These are phyloP conservation scores for Botrytis fabae DNA, from an alignment of 2,329 filamentous ascomycete species.

Conservation along the genomic window DNA sequence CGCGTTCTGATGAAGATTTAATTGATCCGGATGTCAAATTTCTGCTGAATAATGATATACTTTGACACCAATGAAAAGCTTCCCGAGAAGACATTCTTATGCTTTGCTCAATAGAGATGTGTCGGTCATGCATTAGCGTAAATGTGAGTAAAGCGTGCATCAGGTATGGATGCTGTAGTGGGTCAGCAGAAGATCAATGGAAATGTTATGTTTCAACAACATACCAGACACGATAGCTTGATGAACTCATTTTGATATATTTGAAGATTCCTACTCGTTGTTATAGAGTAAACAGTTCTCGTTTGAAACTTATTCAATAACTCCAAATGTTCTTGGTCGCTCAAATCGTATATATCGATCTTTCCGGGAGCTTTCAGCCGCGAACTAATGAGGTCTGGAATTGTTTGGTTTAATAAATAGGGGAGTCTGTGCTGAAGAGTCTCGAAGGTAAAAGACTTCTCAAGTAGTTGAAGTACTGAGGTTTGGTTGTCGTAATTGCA, in stretches of 20 bases:
- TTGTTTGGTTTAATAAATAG: not conserved
- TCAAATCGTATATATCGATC: not conserved
- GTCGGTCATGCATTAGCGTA: slow-evolving; percentile 54
- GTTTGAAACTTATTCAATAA: slow-evolving; percentile 47
- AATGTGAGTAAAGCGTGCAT: slow-evolving; percentile 56
- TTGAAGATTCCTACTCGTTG: slow-evolving; percentile 37
- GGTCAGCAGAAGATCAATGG: not conserved
- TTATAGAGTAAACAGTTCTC: slow-evolving; percentile 47
- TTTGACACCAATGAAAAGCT: slow-evolving; percentile 50
- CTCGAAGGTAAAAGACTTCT: slow-evolving; percentile 31
- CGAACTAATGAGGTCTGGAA: not conserved
- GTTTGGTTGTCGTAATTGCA: slow-evolving; percentile 48
- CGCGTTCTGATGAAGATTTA: slow-evolving; percentile 44
- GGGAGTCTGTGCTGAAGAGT: not conserved
- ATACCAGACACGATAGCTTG: slow-evolving; percentile 46
- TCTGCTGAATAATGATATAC: slow-evolving; percentile 49
- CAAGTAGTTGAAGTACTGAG: slow-evolving; percentile 41
- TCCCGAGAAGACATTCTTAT: slow-evolving; percentile 41
- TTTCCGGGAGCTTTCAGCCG: slow-evolving; percentile 4
- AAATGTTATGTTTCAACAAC: slow-evolving; percentile 29
- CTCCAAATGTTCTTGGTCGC: slow-evolving; percentile 36
- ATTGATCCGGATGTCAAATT: slow-evolving; percentile 43
- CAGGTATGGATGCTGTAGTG: slow-evolving; percentile 41
- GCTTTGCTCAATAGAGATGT: slow-evolving; percentile 37
- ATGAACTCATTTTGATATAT: slow-evolving; percentile 44